A percentile compares a stretch with the other conserved stretches of the same genome.
Conservation (phyloP, 2,329 filamentous ascomycete genomes). For the Epichloe uncinata region DNA sequence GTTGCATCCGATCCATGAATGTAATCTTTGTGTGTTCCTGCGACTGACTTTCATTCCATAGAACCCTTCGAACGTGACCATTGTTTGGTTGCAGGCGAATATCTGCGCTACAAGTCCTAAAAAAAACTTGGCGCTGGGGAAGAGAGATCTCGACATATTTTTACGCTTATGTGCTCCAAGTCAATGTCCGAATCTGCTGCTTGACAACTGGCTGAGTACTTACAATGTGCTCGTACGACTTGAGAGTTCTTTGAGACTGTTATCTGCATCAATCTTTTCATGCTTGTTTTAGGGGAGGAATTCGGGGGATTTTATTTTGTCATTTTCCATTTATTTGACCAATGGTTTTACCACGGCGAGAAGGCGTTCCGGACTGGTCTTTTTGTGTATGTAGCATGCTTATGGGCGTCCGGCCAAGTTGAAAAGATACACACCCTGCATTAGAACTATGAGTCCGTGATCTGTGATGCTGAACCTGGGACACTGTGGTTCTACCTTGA, state of each 20-base stretch:
- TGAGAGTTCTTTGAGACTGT: slow-evolving; percentile 11
- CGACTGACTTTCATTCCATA: slow-evolving; percentile 12
- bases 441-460: not conserved
- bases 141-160: not conserved
- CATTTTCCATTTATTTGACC: slow-evolving; percentile 4
- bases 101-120: slow-evolving; percentile 28
- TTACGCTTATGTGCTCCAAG: not conserved
- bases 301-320: not conserved
- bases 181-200: not conserved
- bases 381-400: slow-evolving; percentile 15
- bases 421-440: slow-evolving; percentile 3
- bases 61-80: slow-evolving; percentile 66
- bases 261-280: slow-evolving; percentile 5
- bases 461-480: not conserved
- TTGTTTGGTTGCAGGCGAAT: slow-evolving; percentile 46
- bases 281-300: not conserved
- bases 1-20: slow-evolving; percentile 10
- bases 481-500: too few relatives aligned
- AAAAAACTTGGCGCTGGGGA: not conserved
- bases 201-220: not conserved
- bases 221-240: not conserved
- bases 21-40: not conserved
- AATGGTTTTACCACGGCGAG: slow-evolving; percentile 18
- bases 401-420: slow-evolving; percentile 7
- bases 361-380: slow-evolving; percentile 23